phyloP scores from a whole-genome alignment of 371 early-diverging fungal genomes.

The Thermomucor indicae-seudaticae region DNA sequence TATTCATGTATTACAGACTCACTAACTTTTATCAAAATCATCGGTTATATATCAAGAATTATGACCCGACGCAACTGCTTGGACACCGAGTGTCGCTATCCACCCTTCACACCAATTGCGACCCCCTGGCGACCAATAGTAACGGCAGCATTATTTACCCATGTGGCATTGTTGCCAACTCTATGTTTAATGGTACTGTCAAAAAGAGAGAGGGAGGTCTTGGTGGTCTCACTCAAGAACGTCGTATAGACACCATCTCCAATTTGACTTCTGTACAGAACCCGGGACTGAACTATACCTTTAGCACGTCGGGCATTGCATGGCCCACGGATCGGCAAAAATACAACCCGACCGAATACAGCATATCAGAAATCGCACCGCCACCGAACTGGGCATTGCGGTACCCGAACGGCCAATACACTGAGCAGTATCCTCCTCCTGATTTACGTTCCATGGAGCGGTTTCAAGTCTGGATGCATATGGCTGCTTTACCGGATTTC shows the following conservation, averaged over 20 bases:
- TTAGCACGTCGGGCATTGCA: slow-evolving; percentile 68
- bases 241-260: slow-evolving; percentile 36
- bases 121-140: slow-evolving; percentile 42
- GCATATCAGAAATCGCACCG: slow-evolving; percentile 52
- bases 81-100: slow-evolving; percentile 46
- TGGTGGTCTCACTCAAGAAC: no score
- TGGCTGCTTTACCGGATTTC: slow-evolving; percentile 94
- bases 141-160: slow-evolving; percentile 74
- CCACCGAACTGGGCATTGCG: slow-evolving; percentile 76
- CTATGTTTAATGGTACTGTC: slow-evolving; percentile 79
- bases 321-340: slow-evolving; percentile 85
- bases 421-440: slow-evolving; percentile 61
- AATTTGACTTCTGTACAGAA: slow-evolving; percentile 17
- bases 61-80: slow-evolving; percentile 77
- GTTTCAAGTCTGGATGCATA: slow-evolving; percentile 99
- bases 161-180: slow-evolving; percentile 99
- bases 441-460: slow-evolving; percentile 70
- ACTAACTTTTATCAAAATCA: slow-evolving; percentile 99
- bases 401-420: slow-evolving; percentile 59
- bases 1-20: slow-evolving; percentile 92
- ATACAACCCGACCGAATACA: slow-evolving; percentile 61
- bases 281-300: slow-evolving; percentile 22
- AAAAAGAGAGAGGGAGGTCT: no score
- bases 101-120: slow-evolving; percentile 38
- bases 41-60: slow-evolving; percentile 91